Base-by-base conservation (phyloP, 2,329 filamentous ascomycete species). In the Stemphylium beticola region DNA sequence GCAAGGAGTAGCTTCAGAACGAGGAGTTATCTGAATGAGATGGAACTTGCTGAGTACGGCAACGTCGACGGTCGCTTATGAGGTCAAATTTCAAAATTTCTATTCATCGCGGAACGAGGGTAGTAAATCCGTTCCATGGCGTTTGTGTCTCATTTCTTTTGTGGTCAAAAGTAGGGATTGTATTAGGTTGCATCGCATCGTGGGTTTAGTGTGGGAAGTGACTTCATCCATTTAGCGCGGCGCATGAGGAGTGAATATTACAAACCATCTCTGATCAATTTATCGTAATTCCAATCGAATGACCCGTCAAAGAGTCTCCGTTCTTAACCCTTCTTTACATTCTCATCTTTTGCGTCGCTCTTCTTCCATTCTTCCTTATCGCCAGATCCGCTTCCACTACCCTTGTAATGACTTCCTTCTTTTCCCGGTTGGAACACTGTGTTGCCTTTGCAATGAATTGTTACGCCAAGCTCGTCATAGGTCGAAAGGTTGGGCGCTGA, bases 381-480 rank as follows among this genome's bases (percentile, higher is more conserved):
- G 1, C 67, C 67, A 39, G 61, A 65, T 1, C 66, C 65, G 18
- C 64, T 64, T 0, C 67, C 67, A 26, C 62, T 58, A 9, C 67
- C 67, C 24, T 46, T 60, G 31, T 69, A 71, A 4, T 61, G 56
- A 14, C 62, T 64, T 0, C 66, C 66, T 20, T 71, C 67, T 42
- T 71, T 71, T 8, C 64, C 65, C 3, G 67, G 67, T 55, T 71
- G 58, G 17, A 71, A 71, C 3, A 69, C 59, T 0, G 62, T 71
- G 20, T 71, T 71, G 40, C 66, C 66, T 69, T 18, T 2, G 20
- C 3, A 4, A 4, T 24, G 2, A 8, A 14, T 7, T 17, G 14
- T 53, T 43, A 54, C 24, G 12, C 12, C 14, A 26, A 14, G 20
- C 31, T 36, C 7, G 6, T 46, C 12, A 44, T 24, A 4, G 20